Evolutionary conservation across 306 rosid species (phyloP).

Genomic region (Chamaecrista fasciculata): DNA sequence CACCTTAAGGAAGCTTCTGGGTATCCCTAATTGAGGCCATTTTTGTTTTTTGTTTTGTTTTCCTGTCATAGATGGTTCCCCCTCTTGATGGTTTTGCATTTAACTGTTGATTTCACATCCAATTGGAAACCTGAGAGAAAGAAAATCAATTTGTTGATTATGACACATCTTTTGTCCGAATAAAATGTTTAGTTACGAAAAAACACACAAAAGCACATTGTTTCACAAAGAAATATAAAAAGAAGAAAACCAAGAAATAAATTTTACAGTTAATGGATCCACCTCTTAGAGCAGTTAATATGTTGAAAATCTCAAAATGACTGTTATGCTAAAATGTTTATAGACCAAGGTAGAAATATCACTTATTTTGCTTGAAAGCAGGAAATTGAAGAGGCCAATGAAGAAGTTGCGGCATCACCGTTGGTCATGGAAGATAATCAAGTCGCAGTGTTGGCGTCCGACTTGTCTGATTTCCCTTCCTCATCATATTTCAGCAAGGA

Average conservation of each 20-base stretch:
- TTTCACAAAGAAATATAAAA: not conserved
- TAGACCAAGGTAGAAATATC: not conserved
- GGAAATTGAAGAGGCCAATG: conserved; percentile 53
- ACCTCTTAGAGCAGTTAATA: conserved; percentile 3
- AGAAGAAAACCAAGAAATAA: not conserved
- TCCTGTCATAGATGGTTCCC: too few relatives aligned
- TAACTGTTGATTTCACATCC: too few relatives aligned
- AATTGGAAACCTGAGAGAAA: too few relatives aligned
- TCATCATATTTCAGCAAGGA: conserved; percentile 30
- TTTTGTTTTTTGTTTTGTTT: too few relatives aligned
- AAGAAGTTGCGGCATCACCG: conserved; percentile 37
- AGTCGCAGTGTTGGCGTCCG: conserved; percentile 30
- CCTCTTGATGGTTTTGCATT: too few relatives aligned
- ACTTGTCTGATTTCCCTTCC: conserved; percentile 39
- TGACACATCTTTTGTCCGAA: too few relatives aligned
- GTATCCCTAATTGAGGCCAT: not conserved
- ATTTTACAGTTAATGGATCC: not conserved
- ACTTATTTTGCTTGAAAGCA: conserved; percentile 33
- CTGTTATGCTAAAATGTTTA: not conserved
- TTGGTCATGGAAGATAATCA: conserved; percentile 31
- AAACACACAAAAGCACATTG: too few relatives aligned
- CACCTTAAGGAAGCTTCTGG: conserved; percentile 1
- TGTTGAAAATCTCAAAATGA: not conserved
- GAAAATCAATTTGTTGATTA: too few relatives aligned
- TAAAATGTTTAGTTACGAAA: too few relatives aligned